Base-by-base conservation (phyloP, 352 stramenopile genomes). In the Pythium rishiriense region DNA sequence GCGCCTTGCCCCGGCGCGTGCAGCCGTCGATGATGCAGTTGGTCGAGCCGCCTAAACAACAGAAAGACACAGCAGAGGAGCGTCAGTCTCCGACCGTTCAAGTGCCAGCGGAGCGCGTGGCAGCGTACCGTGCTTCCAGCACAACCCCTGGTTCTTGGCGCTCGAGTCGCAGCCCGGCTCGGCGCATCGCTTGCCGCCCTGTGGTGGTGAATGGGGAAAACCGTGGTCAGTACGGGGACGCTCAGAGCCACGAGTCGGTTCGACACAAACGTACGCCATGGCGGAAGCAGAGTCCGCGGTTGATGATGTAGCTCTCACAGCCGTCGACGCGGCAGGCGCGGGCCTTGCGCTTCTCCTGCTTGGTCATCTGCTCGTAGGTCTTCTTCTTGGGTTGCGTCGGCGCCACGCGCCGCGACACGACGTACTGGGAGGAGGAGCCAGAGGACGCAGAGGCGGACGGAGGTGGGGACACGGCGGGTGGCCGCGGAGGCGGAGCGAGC, bases 301-400 rank as follows among this genome's bases (percentile, higher is more conserved):
- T 79, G 51, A 83, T 79, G 45, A 74, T 83, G 65, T 83, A 83
- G 42, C 76, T 80, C 21, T 70, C 58, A 46, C 73, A 83, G 28
- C 70, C 70, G 19, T 74, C 63, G 39, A 76, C 48, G 25, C 66
- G 72, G 43, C 75, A 83, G n/a, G 60, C 50, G 11, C 72, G 72
- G 15, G 67, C 52, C 50, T 54, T 66, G 42, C 72, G 66, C 49
- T 81, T 79, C 53, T 77, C 62, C 0, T 67, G 31, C n/a, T 56
- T 68, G 11, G 53, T 63, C 39, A 66, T 60, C 29, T 50, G 28
- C 26, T 60, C 54, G 54, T 62, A 53, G 17, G 54, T 62, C 42
- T 62, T 62, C 43, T 62, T 62, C 37, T 55, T 50, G 22, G 45
- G 31, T 31, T 17, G 24, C 39, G 42, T 21, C 17, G 37, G 6